Evolutionary conservation across 371 early-diverging fungal species (phyloP).

Genomic region (Circinella umbellata): DNA sequence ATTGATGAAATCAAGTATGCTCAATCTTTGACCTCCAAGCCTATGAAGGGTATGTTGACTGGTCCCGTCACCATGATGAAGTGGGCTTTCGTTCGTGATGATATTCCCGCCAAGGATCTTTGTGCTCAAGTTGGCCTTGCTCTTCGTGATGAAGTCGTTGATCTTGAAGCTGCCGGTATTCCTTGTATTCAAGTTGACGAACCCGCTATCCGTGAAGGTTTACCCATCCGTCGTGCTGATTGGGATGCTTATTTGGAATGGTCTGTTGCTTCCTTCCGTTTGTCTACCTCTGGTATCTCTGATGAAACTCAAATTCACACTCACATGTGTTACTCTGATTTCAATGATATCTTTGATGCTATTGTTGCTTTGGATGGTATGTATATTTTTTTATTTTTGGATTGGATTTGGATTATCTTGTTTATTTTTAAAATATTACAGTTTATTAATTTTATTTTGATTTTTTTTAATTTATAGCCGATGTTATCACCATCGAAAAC

Average conservation of each 20-base stretch:
- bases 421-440: not conserved
- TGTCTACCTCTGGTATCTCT: constrained; percentile 87
- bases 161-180: constrained; percentile 93
- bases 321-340: constrained; percentile 98
- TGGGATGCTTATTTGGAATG: constrained; percentile 92
- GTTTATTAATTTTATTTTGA: not conserved
- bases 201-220: constrained; percentile 98
- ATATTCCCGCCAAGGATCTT: constrained; percentile 85
- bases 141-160: constrained; percentile 94
- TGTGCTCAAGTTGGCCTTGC: constrained; percentile 94
- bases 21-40: constrained; percentile 84
- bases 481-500: constrained; percentile 97
- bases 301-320: constrained; percentile 96
- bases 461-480: constrained; percentile 54
- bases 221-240: constrained; percentile 89
- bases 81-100: constrained; percentile 98
- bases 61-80: constrained; percentile 95
- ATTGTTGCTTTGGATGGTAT: constrained; percentile 82
- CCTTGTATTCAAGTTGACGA: constrained; percentile 96
- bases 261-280: constrained; percentile 94
- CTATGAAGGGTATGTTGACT: constrained; percentile 97
- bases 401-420: not conserved
- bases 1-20: constrained; percentile 83
- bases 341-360: constrained; percentile 95
- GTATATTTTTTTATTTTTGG: constrained; percentile 3